Percentiles rank a stretch among this genome's conserved stretches.
phyloP scores from a whole-genome alignment of 768 basidiomycete genomes.

The Termitomyces sp. region DNA sequence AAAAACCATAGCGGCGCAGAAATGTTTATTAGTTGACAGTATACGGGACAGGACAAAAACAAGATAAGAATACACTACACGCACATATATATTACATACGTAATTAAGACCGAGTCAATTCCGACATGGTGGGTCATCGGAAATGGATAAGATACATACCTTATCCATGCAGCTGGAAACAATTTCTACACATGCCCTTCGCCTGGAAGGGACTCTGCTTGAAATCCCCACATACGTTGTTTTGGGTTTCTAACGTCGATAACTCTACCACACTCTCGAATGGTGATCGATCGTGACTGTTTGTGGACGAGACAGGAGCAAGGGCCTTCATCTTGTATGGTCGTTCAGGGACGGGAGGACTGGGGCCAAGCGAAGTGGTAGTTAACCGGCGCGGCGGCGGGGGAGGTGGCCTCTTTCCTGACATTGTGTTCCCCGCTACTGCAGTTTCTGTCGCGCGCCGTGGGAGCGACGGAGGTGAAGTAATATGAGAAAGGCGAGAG shows the following conservation, averaged over 20 bases:
- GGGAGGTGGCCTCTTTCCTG: conserved; percentile 46
- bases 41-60: background rate
- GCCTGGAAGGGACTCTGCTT: conserved; percentile 65
- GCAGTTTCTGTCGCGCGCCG: conserved; percentile 19
- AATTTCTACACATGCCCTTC: conserved; percentile 61
- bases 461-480: conserved; percentile 14
- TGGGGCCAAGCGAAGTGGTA: conserved; percentile 21
- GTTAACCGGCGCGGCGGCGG: conserved; percentile 56
- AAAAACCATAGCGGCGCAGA: background rate
- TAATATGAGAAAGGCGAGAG: background rate
- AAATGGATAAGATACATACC: background rate
- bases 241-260: conserved; percentile 14
- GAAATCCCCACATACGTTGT: conserved; percentile 44
- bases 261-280: conserved; percentile 61
- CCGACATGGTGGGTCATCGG: background rate
- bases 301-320: conserved; percentile 29
- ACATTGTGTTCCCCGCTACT: conserved; percentile 5
- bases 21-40: background rate
- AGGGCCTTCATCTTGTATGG: conserved; percentile 18
- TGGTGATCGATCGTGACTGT: conserved; percentile 46
- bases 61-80: conserved; percentile 5
- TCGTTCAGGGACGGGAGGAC: conserved; percentile 46
- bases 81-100: conserved; percentile 6
- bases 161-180: conserved; percentile 47
- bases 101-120: conserved; percentile 3